Evolutionary conservation across 2,329 filamentous ascomycete genomes (phyloP).

Genomic region (Penicillium rolfsii): DNA sequence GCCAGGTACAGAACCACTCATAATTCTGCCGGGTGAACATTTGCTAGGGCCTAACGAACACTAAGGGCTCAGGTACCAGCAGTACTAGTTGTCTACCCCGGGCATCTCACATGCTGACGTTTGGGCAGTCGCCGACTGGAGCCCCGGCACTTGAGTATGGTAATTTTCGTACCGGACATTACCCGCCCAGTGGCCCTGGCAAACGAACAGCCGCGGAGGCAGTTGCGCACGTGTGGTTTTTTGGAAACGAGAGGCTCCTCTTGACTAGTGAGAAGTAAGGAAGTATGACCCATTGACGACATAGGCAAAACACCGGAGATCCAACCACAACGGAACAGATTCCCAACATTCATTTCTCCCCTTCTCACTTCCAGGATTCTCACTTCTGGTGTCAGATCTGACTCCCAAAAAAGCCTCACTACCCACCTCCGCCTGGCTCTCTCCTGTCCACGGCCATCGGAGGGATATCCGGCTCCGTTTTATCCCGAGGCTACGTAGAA

Average conservation of each 20-base stretch:
- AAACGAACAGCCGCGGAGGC: constrained; percentile 20
- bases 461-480: constrained; percentile 21
- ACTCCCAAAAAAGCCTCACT: not conserved
- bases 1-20: not conserved
- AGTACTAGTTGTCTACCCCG: not conserved
- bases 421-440: not conserved
- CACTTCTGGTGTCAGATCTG: not conserved
- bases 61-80: not conserved
- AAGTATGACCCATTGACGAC: not conserved
- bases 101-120: constrained; percentile 25
- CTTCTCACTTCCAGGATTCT: not conserved
- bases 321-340: not conserved
- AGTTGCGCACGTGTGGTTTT: constrained; percentile 26
- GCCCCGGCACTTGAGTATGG: constrained; percentile 11
- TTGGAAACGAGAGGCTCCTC: not conserved
- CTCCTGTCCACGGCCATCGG: constrained; percentile 5
- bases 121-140: constrained; percentile 19
- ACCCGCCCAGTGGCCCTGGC: not conserved
- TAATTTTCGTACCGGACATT: constrained; percentile 14
- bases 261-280: not conserved
- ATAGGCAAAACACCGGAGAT: not conserved
- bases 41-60: not conserved
- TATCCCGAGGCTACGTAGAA: constrained; percentile 24
- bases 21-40: too few species aligned
- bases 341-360: not conserved